Conservation (phyloP, 306 rosid species). For the Lagenaria siceraria region DNA sequence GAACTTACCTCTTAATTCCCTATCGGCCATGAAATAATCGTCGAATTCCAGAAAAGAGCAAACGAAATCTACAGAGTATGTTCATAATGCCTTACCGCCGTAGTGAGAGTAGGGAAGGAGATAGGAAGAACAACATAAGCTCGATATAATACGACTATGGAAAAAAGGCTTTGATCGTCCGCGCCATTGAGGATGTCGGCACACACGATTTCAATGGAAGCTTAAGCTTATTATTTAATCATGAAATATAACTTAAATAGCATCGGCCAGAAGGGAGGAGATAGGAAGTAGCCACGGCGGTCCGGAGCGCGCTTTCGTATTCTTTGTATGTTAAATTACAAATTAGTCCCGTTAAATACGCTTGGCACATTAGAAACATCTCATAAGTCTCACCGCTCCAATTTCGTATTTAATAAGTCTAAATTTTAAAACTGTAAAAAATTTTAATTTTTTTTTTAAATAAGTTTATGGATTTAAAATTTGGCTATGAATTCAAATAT, state of each 20-base stretch:
- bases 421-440: no score
- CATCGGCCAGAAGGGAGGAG: not conserved
- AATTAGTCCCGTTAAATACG: no score
- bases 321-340: no score
- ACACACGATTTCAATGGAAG: constrained; percentile 13
- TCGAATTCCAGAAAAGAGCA: not conserved
- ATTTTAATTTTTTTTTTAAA: no score
- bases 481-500: no score
- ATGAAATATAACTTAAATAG: not conserved
- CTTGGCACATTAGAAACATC: no score
- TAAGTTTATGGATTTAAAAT: no score
- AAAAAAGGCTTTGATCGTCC: constrained; percentile 53
- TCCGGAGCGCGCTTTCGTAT: no score
- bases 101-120: constrained; percentile 74
- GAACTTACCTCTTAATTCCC: constrained; percentile 33
- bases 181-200: constrained; percentile 23
- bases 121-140: constrained; percentile 45
- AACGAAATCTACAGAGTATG: not conserved
- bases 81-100: constrained; percentile 24
- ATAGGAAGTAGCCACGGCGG: no score
- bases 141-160: constrained; percentile 52
- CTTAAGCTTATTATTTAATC: not conserved
- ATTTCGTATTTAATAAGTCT: no score
- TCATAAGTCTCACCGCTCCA: no score
- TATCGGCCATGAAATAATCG: not conserved